Evolutionary conservation across 257 asterid species (phyloP), one percentile per base, ranked within the genome.

Genomic region (Ocimum tenuiflorum): DNA sequence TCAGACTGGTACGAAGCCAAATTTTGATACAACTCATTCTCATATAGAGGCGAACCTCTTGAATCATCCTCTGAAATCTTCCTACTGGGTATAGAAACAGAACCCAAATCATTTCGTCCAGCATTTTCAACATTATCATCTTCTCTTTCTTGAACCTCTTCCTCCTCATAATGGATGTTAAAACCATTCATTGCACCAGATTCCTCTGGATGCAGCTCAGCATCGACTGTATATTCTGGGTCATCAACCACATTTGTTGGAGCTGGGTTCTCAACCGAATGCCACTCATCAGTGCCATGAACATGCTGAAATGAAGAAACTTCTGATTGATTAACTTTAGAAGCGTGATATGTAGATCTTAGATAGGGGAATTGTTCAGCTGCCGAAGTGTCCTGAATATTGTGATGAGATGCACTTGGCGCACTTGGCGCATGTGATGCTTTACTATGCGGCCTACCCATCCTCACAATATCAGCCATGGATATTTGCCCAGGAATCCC

Each of bases 391-490:
- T 81, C 81, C 53, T 73, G 86, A 65, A 43, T 69, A 78, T 82
- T 77, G 75, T 78, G 82, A 61, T 75, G 83, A 58, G 84, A 76
- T 68, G 83, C 75, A 71, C 51, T 81, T 19, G 85, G 68, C 22
- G 83, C 75, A 71, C 51, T 81, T 19, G 85, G 68, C 22, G 63
- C 73, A 63, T 57, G 68, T 7, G 83, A 58, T 27, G 72, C 67
- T 67, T 75, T 83, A 77, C 45, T 76, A 2, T 77, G 85, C 7
- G 91, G 95, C 72, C 76, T 86, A 35, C 96, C 97, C 97, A 86
- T 91, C 88, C 88, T 91, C 84, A 91, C 96, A 72, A 91, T 83
- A 81, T 88, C 95, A 64, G 95, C 95, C 97, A 75, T 89, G 89
- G 77, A 72, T 67, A 68, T 84, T 87, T 71, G 80, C 52, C 80